These are phyloP conservation scores for Gonium pectorale DNA, from an alignment of 139 green algal species.

Conservation along the genomic window DNA sequence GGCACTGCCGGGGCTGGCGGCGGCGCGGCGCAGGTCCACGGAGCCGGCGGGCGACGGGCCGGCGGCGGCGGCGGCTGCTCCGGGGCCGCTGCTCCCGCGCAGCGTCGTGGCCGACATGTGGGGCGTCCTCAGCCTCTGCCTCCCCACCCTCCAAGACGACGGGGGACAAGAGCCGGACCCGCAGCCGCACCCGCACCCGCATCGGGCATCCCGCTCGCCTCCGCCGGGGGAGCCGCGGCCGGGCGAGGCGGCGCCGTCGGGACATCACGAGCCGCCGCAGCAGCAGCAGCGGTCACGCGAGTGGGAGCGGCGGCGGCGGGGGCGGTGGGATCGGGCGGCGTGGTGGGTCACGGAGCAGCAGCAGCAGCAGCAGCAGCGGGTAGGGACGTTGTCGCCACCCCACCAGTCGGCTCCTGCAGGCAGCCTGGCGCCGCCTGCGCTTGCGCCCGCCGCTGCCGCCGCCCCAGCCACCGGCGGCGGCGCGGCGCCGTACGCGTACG, in stretches of 20 bases:
- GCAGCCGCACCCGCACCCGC: neutral
- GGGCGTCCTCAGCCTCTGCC: constrained; percentile 20
- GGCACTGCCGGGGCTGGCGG: no score
- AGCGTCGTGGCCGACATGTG: constrained; percentile 42
- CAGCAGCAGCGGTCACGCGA: neutral
- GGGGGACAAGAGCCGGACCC: neutral
- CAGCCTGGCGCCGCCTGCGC: no score
- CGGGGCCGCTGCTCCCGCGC: neutral
- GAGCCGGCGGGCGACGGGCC: neutral
- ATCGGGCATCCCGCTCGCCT: no score
- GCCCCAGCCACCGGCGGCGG: no score
- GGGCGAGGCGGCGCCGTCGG: no score
- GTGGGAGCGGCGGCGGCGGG: no score
- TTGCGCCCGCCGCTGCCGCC: no score
- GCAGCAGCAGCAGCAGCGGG: neutral
- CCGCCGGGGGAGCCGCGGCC: no score
- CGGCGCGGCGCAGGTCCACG: neutral
- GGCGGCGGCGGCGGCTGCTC: neutral
- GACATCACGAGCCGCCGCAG: neutral
- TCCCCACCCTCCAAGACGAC: neutral
- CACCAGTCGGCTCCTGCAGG: no score
- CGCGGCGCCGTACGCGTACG: no score
- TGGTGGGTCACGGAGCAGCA: neutral
- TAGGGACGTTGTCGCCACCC: no score
- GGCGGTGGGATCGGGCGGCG: no score